A percentile compares a stretch with the other conserved stretches of the same genome.
Evolutionary conservation across 768 basidiomycete genomes (phyloP).

Genomic region (Mycena filopes): DNA sequence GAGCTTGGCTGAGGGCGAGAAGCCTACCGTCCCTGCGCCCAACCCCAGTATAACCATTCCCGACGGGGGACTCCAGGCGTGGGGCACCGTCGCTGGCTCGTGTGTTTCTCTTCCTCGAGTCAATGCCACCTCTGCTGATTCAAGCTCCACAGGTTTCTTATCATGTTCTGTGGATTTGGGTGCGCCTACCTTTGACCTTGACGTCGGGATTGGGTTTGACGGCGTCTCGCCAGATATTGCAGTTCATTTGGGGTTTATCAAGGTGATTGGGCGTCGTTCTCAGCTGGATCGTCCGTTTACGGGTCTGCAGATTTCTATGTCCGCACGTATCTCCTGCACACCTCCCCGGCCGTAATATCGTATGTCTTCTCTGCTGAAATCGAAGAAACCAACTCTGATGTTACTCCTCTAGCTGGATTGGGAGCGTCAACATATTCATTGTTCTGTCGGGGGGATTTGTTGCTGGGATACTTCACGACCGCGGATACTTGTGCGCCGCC

Average conservation of each 20-base stretch:
- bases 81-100: conserved; percentile 36
- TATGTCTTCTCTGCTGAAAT: conserved; percentile 33
- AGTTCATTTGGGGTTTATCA: conserved; percentile 51
- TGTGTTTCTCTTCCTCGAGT: not conserved
- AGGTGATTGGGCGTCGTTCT: conserved; percentile 33
- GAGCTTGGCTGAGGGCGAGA: not conserved
- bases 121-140: not conserved
- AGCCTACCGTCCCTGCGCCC: not conserved
- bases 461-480: conserved; percentile 61
- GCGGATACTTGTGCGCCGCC: conserved; percentile 59
- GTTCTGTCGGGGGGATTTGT: conserved; percentile 55
- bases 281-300: conserved; percentile 34
- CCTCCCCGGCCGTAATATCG: conserved; percentile 50
- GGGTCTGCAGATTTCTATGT: conserved; percentile 50
- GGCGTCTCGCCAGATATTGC: conserved; percentile 43
- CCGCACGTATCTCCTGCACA: conserved; percentile 48
- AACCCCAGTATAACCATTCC: conserved; percentile 13
- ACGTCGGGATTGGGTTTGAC: not conserved
- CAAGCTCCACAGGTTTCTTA: conserved; percentile 44
- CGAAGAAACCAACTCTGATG: not conserved
- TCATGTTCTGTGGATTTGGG: conserved; percentile 59
- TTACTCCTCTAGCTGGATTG: conserved; percentile 48
- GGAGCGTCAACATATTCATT: conserved; percentile 60
- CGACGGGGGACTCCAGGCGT: conserved; percentile 34
- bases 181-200: conserved; percentile 24